Evolutionary conservation across 352 stramenopile species (phyloP), one percentile per base, ranked within the genome.

Genomic region (Globisporangium viniferum): DNA sequence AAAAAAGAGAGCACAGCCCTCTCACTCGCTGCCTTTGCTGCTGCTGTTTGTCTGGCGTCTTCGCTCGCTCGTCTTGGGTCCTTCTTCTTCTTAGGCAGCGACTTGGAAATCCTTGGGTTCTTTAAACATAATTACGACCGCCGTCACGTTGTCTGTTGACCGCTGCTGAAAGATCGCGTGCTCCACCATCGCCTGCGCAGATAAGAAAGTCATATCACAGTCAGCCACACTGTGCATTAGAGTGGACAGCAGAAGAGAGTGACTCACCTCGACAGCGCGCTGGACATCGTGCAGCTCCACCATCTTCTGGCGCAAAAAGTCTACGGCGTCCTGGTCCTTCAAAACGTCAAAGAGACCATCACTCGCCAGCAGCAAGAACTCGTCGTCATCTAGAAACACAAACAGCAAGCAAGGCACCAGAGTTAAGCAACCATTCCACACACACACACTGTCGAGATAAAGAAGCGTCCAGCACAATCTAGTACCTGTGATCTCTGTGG

Each of bases 131-230:
- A 95, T 76, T 35, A 95, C 86, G 29, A 93, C 81, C 39, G 83
- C 89, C 8, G 88, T 95, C 67, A 95, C 88, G 64, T 95, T 95
- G 75, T 95, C 88, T 41, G 80, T 93, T 18, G 88, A 95, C n/a
- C 84, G 85, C 56, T 94, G 86, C 51, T 92, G 79, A 62, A 91
- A 88, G 61, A 95, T 91, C 31, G 88, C 88, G 59, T 93, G 71
- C 72, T 95, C 86, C 44, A 94, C 81, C 18, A 84, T 81, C 14
- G 85, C 84, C 86, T 94, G 29, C 29, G 46, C 4, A 4, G 5
- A 22, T 54, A 12, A 18, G 1, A 10, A 41, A 8, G 51, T 29
- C 51, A 53, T 15, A 51, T 46, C 24, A 64, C 66, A 56, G 24
- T 61, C 4, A 57, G 44, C 7, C 56, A 74, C 15, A 48, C 6